Base-by-base conservation (phyloP, 192 early-diverging fungal species). In the Endogone sp. region DNA sequence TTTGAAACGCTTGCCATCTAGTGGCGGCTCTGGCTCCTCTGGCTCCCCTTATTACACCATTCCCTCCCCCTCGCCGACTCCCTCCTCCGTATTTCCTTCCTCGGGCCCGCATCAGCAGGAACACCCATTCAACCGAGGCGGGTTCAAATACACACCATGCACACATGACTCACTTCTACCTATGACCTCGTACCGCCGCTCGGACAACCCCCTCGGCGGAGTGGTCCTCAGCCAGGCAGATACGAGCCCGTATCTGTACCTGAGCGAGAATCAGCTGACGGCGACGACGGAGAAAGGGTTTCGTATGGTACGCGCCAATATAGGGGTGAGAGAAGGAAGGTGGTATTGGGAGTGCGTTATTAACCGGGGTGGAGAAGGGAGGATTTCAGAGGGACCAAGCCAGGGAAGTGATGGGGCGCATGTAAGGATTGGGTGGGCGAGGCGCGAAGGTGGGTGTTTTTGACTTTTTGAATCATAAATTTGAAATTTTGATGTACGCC, bases 331-430 rank as follows among this genome's bases (percentile, higher is more conserved):
- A 21, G 83, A 88, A 29, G 89, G 89, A 3, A 71, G 77, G 25
- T 90, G 86, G 86, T 90, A 75, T 66, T 86, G 83, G 67, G 89
- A 90, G 70, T 85, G 82, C 9, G 81, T 74, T 9, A 72, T 90
- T 8, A 72, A 79, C 22, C 64, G 77, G 37, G 83, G 78, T 24
- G 81, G 80, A 3, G 82, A 80, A 59, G 72, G 72, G 0, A 66
- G 73, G 56, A 67, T 71, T 13, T 77, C 37, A 16, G 78, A 32
- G 62, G 77, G 30, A 71, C 22, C n/a, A 2, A 27, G 49, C 23
- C 67, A 69, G 44, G 70, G 66, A 0, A 60, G 26, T 24, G 80
- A 86, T 64, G 84, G 79, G 13, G 79, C 86, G 4, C 86, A 90
- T 71, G 87, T 90, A 10, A 82, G 89, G 30, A 61, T 90, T 23